phyloP scores from a whole-genome alignment of 441 rosid species.

The Adansonia grandidieri region DNA sequence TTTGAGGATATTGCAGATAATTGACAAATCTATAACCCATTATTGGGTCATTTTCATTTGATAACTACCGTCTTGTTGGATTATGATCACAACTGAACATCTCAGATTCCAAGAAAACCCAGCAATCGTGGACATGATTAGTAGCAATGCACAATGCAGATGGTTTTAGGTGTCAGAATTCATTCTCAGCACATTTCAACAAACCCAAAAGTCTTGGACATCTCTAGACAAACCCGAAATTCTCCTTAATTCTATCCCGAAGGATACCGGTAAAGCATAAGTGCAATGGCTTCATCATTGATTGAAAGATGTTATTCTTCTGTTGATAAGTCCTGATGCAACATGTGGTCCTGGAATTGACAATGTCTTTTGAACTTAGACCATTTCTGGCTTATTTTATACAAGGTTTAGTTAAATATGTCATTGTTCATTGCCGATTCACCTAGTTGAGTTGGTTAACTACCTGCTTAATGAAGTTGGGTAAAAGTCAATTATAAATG shows the following conservation, averaged over 20 bases:
- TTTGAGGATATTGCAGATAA: neutral
- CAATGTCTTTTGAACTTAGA: neutral
- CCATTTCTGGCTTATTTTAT: neutral
- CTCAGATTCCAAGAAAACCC: neutral
- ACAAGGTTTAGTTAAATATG: neutral
- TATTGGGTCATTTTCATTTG: neutral
- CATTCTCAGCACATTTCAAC: neutral
- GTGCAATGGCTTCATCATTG: slow-evolving; percentile 3
- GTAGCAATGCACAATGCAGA: neutral
- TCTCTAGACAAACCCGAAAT: neutral
- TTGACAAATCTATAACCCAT: neutral
- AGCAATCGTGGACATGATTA: neutral
- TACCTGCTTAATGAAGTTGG: neutral
- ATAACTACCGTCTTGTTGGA: neutral
- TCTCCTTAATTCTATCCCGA: neutral
- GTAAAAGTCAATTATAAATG: neutral
- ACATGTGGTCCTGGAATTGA: slow-evolving; percentile 4
- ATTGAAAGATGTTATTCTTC: neutral
- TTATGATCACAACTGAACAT: neutral
- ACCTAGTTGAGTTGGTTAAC: neutral
- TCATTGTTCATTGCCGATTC: neutral
- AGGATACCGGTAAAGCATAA: neutral
- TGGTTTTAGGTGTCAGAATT: neutral
- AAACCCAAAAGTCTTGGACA: no score
- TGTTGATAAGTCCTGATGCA: neutral